Conservation (phyloP, 208 protist species). For the Leishmania lainsoni region DNA sequence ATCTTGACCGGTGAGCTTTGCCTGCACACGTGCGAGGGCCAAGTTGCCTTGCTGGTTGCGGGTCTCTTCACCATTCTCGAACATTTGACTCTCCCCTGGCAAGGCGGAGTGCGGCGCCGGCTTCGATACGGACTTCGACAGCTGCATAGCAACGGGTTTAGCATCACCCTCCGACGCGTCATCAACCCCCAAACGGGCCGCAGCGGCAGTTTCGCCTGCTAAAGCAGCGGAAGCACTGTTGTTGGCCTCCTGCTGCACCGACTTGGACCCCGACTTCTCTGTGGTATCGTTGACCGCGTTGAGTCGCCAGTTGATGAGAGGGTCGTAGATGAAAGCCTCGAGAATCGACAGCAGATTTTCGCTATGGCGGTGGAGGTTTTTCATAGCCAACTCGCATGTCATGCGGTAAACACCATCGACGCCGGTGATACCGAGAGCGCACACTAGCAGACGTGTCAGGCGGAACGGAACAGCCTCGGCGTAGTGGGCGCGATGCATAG, state of each 20-base stretch:
- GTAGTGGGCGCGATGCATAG: constrained; percentile 98
- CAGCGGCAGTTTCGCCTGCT: constrained; percentile 6
- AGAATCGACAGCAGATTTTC: constrained; percentile 99
- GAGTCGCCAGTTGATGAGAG: constrained; percentile 99
- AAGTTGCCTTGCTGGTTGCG: constrained; percentile 86
- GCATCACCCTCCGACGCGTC: constrained; percentile 19
- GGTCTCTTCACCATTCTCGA: constrained; percentile 64
- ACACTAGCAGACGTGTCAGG: constrained; percentile 98
- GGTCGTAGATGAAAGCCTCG: constrained; percentile 99
- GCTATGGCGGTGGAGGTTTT: constrained; percentile 97
- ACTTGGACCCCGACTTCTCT: constrained; percentile 26
- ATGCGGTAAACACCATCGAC: constrained; percentile 98
- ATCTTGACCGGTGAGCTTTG: constrained; percentile 88
- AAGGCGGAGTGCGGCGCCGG: constrained; percentile 20
- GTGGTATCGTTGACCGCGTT: constrained; percentile 37
- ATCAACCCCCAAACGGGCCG: constrained; percentile 13
- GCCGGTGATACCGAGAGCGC: constrained; percentile 98
- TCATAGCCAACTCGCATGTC: constrained; percentile 98
- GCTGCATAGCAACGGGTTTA: constrained; percentile 60
- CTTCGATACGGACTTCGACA: constrained; percentile 77
- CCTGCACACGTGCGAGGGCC: constrained; percentile 81
- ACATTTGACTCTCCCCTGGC: constrained; percentile 23
- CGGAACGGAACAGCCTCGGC: constrained; percentile 99
- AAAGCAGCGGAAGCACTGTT: constrained; percentile 2
- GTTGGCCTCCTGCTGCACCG: constrained; percentile 22